phyloP scores from a whole-genome alignment of 139 green algal genomes.

The Bryopsis sp. region DNA sequence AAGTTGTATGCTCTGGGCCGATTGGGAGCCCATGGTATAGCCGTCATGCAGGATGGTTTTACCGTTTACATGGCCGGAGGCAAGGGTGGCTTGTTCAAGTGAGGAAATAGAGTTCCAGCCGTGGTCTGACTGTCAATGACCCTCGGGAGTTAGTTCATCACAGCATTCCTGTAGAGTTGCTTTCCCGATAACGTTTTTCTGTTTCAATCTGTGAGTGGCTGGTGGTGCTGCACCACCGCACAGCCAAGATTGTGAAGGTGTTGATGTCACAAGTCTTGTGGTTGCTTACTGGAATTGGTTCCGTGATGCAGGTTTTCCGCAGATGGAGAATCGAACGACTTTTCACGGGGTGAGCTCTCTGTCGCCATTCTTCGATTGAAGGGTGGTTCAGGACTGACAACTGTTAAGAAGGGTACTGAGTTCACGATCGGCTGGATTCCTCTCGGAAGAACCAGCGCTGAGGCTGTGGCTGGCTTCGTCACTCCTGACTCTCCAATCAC shows the following conservation, averaged over 20 bases:
- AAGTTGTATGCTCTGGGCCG: slow-evolving; percentile 18
- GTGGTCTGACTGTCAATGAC: no score
- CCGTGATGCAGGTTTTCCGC: no score
- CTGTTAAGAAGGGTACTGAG: not conserved
- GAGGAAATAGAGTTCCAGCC: not conserved
- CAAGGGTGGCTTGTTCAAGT: slow-evolving; percentile 13
- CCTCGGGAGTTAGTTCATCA: no score
- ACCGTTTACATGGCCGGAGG: slow-evolving; percentile 16
- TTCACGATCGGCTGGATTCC: slow-evolving; percentile 17
- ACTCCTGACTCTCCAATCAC: not conserved
- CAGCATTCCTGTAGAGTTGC: no score
- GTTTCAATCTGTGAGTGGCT: no score
- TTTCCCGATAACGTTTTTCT: no score
- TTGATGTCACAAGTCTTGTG: no score
- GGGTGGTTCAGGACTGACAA: not conserved
- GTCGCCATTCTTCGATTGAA: not conserved
- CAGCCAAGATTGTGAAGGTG: no score
- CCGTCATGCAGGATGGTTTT: slow-evolving; percentile 20
- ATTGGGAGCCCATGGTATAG: slow-evolving; percentile 4
- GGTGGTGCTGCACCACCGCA: no score
- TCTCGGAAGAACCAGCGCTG: not conserved
- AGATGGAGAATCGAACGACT: no score
- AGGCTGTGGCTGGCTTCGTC: not conserved
- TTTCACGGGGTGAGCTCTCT: not conserved
- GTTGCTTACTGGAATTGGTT: no score